These are phyloP conservation scores for Mucor velutinosus DNA, from an alignment of 371 early-diverging fungal genomes.

Conservation along the genomic window DNA sequence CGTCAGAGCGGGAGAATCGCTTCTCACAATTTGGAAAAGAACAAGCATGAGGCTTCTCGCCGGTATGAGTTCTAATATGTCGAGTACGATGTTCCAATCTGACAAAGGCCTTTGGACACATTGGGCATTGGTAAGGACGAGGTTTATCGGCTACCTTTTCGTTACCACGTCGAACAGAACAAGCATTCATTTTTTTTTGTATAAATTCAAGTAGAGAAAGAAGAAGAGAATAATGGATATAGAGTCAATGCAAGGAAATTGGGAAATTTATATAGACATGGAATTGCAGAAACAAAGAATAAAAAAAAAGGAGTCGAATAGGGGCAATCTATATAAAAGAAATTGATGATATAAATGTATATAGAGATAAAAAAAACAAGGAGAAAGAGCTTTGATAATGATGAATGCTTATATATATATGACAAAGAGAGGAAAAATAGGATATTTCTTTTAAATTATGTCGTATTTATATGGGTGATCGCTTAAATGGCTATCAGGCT, in stretches of 20 bases:
- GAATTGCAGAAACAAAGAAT: background rate
- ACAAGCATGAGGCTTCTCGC: slow-evolving; percentile 84
- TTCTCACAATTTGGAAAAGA: slow-evolving; percentile 70
- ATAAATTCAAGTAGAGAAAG: background rate
- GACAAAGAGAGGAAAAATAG: background rate
- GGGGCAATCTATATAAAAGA: slow-evolving; percentile 1
- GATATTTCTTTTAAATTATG: background rate
- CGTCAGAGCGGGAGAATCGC: slow-evolving; percentile 84
- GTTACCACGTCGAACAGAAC: background rate
- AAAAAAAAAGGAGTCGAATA: background rate
- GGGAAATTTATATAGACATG: background rate
- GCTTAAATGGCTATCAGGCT: background rate
- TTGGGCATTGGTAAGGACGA: slow-evolving; percentile 59
- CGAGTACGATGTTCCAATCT: slow-evolving; percentile 75
- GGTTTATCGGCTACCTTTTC: slow-evolving; percentile 24
- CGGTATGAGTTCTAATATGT: slow-evolving; percentile 86
- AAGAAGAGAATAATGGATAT: background rate
- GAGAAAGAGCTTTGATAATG: background rate
- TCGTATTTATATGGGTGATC: background rate
- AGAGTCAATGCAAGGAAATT: background rate
- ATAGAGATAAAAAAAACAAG: background rate
- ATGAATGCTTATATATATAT: background rate
- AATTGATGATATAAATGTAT: background rate
- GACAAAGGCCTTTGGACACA: slow-evolving; percentile 60
- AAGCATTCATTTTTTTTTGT: background rate